Base-by-base conservation (phyloP, 176 grass and related monocot genomes). In the Triticum turgidum region DNA sequence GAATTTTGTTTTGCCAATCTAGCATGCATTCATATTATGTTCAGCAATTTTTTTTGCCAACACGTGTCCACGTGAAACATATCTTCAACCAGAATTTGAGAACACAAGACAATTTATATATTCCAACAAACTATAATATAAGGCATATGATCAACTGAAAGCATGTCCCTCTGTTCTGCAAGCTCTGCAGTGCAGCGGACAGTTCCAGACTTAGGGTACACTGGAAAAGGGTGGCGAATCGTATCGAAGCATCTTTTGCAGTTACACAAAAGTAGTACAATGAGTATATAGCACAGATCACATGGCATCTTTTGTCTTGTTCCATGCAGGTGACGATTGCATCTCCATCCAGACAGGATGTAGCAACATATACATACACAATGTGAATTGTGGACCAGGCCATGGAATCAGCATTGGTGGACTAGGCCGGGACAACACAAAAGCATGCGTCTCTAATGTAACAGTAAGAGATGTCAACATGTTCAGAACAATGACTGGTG, bases 401-500 rank as follows among this genome's bases (percentile, higher is more conserved):
- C 97, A 99, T 82, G 94, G 94, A 78, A 99, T 99, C 78, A 99
- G 97, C 82, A 99, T 99, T 86, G 97, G 97, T 15, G 97, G 97
- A 77, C 87, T 99, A 85, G 97, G 97, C 61, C 87, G 87, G 82
- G 94, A 97, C 87, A 99, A 94, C 77, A 94, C 92, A 84, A 99
- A 99, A 89, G 92, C 97, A 80, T 99, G 97, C 74, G 97, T 99
- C 76, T 95, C 97, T 17, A 97, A 99, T 91, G 86, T 99, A 85
- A 99, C 97, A 44, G 89, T 99, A 51, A 88, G 97, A 86, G 94
- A 97, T 73, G 82, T 94, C 67, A 96, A 93, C 64, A 94, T 97
- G 90, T 91, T 93, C 86, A 91, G 90, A 83, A 99, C 97, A 9
- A 99, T 91, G 97, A 92, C 72, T 39, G 94, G 94, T 51, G 97